These are phyloP conservation scores for Ceratobasidium sp. DNA, from an alignment of 1,284 basidiomycete genomes.

Conservation along the genomic window DNA sequence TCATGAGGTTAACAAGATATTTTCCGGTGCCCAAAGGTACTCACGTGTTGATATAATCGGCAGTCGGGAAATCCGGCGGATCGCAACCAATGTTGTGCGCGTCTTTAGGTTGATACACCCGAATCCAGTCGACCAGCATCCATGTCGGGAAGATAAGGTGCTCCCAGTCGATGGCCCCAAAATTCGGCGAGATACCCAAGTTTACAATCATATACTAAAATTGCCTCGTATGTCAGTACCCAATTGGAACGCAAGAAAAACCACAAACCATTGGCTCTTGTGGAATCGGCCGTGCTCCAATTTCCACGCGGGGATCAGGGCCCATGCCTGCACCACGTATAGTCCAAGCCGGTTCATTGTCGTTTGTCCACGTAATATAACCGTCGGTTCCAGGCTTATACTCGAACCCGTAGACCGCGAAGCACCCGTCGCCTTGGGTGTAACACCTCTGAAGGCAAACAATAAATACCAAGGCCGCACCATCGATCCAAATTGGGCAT, in stretches of 20 bases:
- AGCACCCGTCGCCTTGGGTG: conserved; percentile 51
- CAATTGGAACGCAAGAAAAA: not conserved
- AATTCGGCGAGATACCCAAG: conserved; percentile 81
- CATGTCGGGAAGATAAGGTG: conserved; percentile 52
- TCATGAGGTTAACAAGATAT: not conserved
- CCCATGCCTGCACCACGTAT: conserved; percentile 72
- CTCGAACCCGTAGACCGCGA: conserved; percentile 68
- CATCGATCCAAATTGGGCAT: conserved; percentile 56
- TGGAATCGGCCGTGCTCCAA: conserved; percentile 75
- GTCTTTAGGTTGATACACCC: conserved; percentile 62
- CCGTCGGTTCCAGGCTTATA: conserved; percentile 63
- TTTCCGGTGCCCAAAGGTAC: conserved; percentile 43
- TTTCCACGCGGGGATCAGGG: conserved; percentile 68
- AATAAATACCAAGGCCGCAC: conserved; percentile 57
- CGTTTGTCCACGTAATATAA: conserved; percentile 83
- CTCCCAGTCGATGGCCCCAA: conserved; percentile 71
- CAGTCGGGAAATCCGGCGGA: conserved; percentile 62
- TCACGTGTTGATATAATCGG: conserved; percentile 58
- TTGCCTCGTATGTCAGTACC: conserved; percentile 44
- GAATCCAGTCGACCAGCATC: conserved; percentile 67
- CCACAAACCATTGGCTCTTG: conserved; percentile 78
- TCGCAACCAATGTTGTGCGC: conserved; percentile 63
- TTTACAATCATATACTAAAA: conserved; percentile 77
- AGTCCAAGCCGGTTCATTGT: conserved; percentile 74
- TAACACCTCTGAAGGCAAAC: conserved; percentile 12